These are phyloP conservation scores for Barnettozyma botsteinii DNA, from an alignment of 805 yeast species.

Conservation along the genomic window DNA sequence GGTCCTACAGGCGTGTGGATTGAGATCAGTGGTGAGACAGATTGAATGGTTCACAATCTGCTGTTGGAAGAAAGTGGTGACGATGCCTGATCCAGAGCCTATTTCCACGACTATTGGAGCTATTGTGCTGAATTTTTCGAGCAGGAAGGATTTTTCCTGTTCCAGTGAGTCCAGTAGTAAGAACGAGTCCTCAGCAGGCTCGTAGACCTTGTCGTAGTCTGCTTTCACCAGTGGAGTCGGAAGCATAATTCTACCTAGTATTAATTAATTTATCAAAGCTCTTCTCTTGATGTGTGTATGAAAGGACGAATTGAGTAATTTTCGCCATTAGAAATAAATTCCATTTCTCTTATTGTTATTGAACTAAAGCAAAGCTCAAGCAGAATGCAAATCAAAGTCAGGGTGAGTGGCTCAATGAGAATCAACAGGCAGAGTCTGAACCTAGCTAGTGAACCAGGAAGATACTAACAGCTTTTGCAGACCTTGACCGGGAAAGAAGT, in stretches of 20 bases:
- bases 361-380: background rate
- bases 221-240: slow-evolving; percentile 69
- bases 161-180: slow-evolving; percentile 79
- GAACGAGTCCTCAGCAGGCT: slow-evolving; percentile 92
- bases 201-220: slow-evolving; percentile 75
- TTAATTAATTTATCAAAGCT: background rate
- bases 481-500: slow-evolving; percentile 78
- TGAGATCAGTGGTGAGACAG: slow-evolving; percentile 71
- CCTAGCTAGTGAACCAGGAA: background rate
- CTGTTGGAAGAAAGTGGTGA: slow-evolving; percentile 68
- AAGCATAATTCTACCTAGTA: slow-evolving; percentile 42
- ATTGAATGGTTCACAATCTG: slow-evolving; percentile 48
- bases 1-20: slow-evolving; percentile 65
- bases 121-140: slow-evolving; percentile 26
- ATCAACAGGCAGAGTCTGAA: too few relatives aligned
- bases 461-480: slow-evolving; percentile 22
- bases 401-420: too few relatives aligned
- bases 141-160: slow-evolving; percentile 38
- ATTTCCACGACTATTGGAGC: slow-evolving; percentile 68
- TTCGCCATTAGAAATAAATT: background rate
- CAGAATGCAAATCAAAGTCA: slow-evolving; percentile 60
- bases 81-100: slow-evolving; percentile 91
- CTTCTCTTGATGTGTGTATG: background rate
- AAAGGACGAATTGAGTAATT: background rate
- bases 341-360: background rate